A percentile compares a stretch with the other conserved stretches of the same genome.
Evolutionary conservation across 805 yeast genomes (phyloP).

Genomic region (Komagataella populi): DNA sequence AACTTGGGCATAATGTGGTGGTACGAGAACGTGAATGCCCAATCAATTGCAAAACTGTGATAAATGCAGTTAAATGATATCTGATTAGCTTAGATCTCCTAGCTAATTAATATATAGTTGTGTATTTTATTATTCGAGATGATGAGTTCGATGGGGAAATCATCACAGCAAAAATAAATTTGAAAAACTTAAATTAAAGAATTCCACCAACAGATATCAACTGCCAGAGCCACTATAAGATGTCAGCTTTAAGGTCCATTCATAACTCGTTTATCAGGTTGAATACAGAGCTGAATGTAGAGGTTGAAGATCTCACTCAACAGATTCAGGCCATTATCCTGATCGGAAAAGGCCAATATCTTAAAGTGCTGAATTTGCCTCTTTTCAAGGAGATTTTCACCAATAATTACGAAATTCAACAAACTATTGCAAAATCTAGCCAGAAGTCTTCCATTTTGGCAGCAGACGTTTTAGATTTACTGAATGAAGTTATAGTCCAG

Average conservation of each 20-base stretch:
- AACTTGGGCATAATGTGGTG: slow-evolving; percentile 49
- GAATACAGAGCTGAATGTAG: neutral
- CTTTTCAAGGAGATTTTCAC: slow-evolving; percentile 6
- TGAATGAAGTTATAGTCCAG: slow-evolving; percentile 1
- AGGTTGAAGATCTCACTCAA: neutral
- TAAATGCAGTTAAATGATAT: no score
- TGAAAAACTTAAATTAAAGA: neutral
- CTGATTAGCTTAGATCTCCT: neutral
- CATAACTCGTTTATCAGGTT: neutral
- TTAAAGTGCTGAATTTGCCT: slow-evolving; percentile 6
- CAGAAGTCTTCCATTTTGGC: neutral
- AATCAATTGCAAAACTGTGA: neutral
- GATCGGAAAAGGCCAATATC: slow-evolving; percentile 15
- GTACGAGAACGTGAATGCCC: slow-evolving; percentile 27
- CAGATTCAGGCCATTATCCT: slow-evolving; percentile 1
- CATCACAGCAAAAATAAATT: neutral
- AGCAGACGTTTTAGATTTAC: neutral
- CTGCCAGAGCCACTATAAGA: neutral
- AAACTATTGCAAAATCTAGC: slow-evolving; percentile 2
- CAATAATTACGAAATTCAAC: slow-evolving; percentile 3
- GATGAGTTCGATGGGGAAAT: neutral
- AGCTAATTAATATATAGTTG: neutral
- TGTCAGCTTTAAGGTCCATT: neutral
- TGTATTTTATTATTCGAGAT: neutral
- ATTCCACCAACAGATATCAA: neutral